Conservation (phyloP, 441 rosid species). For the Adansonia grandidieri region DNA sequence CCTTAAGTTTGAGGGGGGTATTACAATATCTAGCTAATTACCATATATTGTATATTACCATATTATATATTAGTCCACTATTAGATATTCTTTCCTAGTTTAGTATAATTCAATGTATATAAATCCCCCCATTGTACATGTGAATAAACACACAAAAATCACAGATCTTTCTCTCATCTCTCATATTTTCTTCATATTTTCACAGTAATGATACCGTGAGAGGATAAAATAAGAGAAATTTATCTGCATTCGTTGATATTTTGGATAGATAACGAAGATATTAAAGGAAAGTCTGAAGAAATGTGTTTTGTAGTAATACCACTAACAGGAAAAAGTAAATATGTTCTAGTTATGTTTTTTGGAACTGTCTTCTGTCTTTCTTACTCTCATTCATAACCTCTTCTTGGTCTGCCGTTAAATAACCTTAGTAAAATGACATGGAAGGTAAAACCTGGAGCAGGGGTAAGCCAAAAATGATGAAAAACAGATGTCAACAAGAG, state of each 20-base stretch:
- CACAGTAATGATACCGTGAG: background rate
- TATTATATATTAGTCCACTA: too few relatives aligned
- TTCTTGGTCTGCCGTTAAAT: background rate
- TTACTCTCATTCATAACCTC: background rate
- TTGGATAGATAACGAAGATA: background rate
- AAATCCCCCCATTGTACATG: too few relatives aligned
- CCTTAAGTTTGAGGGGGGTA: too few relatives aligned
- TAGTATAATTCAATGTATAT: too few relatives aligned
- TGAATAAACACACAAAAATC: too few relatives aligned
- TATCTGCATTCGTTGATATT: too few relatives aligned
- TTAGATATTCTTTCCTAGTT: too few relatives aligned
- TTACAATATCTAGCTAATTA: too few relatives aligned
- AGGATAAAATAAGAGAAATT: background rate
- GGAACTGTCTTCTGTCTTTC: background rate
- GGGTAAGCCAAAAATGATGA: conserved; percentile 27
- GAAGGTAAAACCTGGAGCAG: conserved; percentile 27
- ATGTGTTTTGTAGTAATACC: background rate
- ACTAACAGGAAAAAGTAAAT: background rate
- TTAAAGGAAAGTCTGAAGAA: background rate
- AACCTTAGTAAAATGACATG: background rate
- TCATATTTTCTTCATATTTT: too few relatives aligned
- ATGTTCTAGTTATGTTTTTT: background rate
- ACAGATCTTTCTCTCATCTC: too few relatives aligned
- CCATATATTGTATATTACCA: too few relatives aligned
- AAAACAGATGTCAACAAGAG: background rate